A percentile compares a stretch with the other conserved stretches of the same genome.
Evolutionary conservation across 345 rosid species (phyloP).

Genomic region (Linum trigynum): DNA sequence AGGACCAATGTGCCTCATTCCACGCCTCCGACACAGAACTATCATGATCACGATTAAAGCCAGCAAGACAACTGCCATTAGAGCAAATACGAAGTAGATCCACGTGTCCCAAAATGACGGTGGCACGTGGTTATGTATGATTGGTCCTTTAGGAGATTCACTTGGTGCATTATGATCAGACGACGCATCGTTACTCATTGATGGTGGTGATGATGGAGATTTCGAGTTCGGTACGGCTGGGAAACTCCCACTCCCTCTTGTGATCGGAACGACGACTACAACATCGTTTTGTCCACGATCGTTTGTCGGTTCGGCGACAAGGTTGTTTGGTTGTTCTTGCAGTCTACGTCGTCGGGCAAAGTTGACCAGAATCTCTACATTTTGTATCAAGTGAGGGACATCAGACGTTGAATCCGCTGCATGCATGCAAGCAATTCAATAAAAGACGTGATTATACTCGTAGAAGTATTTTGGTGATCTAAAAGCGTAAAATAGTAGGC

Average conservation of each 20-base stretch:
- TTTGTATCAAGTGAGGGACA: constrained; percentile 16
- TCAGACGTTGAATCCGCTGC: constrained; percentile 21
- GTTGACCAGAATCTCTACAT: constrained; percentile 25
- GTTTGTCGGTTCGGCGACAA: constrained; percentile 42
- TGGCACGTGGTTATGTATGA: constrained; percentile 14
- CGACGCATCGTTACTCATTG: constrained; percentile 13
- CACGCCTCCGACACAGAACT: constrained; percentile 36
- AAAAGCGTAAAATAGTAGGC: not conserved
- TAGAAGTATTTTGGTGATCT: not conserved
- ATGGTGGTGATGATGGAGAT: constrained; percentile 18
- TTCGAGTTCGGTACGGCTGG: constrained; percentile 57
- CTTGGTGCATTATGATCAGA: constrained; percentile 4
- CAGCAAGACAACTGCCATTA: constrained; percentile 26
- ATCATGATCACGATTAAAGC: constrained; percentile 24
- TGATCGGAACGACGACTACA: constrained; percentile 30
- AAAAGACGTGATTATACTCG: not conserved
- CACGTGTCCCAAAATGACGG: constrained; percentile 23
- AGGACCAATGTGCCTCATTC: constrained; percentile 57
- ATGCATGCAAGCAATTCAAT: not conserved
- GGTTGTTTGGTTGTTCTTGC: constrained; percentile 54
- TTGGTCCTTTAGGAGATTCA: constrained; percentile 10
- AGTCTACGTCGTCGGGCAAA: constrained; percentile 57
- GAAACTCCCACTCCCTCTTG: constrained; percentile 74
- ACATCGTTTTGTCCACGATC: constrained; percentile 16
- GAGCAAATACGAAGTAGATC: constrained; percentile 43